These are phyloP conservation scores for Podospora conica DNA, from an alignment of 495 filamentous ascomycete species.

Conservation along the genomic window DNA sequence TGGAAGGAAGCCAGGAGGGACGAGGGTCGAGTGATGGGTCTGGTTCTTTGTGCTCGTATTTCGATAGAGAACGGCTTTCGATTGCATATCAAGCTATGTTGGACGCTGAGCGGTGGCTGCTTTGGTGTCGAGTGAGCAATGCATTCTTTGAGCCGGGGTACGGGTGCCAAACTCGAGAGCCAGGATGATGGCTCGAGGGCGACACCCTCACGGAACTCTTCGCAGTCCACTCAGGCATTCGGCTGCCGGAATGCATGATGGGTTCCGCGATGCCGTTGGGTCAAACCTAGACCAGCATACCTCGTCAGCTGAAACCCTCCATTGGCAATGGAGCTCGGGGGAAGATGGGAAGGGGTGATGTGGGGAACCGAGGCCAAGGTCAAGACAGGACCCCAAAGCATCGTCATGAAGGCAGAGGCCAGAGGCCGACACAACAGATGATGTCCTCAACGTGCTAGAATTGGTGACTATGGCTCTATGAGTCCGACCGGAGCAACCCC, in stretches of 20 bases:
- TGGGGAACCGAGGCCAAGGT: background rate
- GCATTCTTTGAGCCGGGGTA: background rate
- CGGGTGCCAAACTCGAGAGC: background rate
- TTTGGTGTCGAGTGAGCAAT: background rate
- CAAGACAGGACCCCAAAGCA: background rate
- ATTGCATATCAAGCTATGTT: background rate
- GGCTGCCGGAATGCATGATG: background rate
- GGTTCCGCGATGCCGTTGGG: background rate
- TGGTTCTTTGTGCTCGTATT: background rate
- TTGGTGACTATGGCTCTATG: slow-evolving; percentile 31
- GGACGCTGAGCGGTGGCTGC: background rate
- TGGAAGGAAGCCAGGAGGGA: background rate
- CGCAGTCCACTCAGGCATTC: background rate
- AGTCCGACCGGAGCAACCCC: slow-evolving; percentile 15
- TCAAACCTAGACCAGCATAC: background rate
- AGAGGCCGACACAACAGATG: background rate
- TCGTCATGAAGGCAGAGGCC: background rate
- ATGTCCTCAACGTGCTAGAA: slow-evolving; percentile 26
- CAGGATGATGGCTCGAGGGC: background rate
- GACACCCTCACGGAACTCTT: background rate
- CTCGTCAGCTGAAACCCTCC: background rate
- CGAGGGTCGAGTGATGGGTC: background rate
- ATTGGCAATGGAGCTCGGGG: background rate
- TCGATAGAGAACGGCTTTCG: background rate
- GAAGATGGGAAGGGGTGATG: background rate